Evolutionary conservation across 2,329 filamentous ascomycete species (phyloP).

Genomic region (Helminthosporium solani): DNA sequence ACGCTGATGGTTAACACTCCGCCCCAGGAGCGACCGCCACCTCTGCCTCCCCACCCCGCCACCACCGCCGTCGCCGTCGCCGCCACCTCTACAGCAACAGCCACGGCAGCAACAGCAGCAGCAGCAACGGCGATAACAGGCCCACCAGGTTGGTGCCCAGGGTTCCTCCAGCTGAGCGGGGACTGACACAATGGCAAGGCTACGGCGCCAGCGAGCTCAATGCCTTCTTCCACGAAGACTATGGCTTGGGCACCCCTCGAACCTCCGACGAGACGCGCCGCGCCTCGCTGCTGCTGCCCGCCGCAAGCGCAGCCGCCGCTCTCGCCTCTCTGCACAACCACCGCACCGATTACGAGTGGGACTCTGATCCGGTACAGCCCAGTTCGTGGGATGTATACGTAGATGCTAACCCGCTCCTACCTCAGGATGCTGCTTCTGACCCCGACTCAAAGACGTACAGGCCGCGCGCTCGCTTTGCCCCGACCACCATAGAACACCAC

Average conservation of each 20-base stretch:
- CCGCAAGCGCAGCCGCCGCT: slow-evolving; percentile 78
- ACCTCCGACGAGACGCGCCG: slow-evolving; percentile 68
- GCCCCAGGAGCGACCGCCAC: slow-evolving; percentile 68
- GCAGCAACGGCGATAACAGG: slow-evolving; percentile 42
- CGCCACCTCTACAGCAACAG: no score
- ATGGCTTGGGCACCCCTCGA: slow-evolving; percentile 66
- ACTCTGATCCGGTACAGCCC: slow-evolving; percentile 38
- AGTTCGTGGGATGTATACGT: slow-evolving; percentile 5
- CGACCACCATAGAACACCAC: slow-evolving; percentile 64
- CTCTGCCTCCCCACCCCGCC: slow-evolving; percentile 44
- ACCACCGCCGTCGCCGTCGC: no score
- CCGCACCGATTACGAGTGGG: slow-evolving; percentile 63
- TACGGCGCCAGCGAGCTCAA: slow-evolving; percentile 61
- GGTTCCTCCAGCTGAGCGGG: slow-evolving; percentile 33
- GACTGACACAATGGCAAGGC: slow-evolving; percentile 40
- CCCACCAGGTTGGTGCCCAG: slow-evolving; percentile 33
- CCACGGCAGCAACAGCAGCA: no score
- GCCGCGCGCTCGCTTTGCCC: slow-evolving; percentile 43
- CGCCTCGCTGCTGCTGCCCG: slow-evolving; percentile 62
- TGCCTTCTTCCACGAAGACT: slow-evolving; percentile 66
- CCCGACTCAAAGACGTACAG: slow-evolving; percentile 41
- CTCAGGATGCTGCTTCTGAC: slow-evolving; percentile 41
- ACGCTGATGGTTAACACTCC: slow-evolving; percentile 92
- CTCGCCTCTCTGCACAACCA: slow-evolving; percentile 82
- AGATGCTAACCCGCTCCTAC: slow-evolving; percentile 17